Conservation (phyloP, 129 eudicot genomes). For the Saussurea involucrata region DNA sequence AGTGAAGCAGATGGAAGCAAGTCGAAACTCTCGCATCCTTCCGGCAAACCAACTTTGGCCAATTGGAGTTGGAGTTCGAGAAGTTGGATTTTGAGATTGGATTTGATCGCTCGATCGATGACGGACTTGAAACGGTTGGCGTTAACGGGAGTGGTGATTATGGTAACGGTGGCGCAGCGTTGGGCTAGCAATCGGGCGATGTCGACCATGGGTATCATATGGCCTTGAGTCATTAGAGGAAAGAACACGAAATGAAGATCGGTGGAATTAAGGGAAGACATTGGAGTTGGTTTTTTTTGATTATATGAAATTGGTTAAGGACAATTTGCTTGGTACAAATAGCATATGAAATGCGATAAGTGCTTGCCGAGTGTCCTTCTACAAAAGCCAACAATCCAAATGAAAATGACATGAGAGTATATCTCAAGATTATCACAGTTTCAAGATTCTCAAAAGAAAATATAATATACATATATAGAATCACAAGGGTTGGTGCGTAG, state of each 20-base stretch:
- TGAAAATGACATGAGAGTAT: too few relatives aligned
- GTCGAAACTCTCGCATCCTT: constrained; percentile 52
- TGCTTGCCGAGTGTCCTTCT: neutral
- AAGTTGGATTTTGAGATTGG: constrained; percentile 32
- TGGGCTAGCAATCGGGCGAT: constrained; percentile 44
- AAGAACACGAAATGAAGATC: constrained; percentile 46
- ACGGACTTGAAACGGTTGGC: constrained; percentile 22
- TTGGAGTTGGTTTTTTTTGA: neutral
- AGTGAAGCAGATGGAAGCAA: constrained; percentile 23
- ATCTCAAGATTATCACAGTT: too few relatives aligned
- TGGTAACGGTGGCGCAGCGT: constrained; percentile 30
- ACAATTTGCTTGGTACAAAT: neutral
- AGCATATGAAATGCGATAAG: neutral
- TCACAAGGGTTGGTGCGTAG: too few relatives aligned
- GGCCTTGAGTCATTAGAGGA: constrained; percentile 64
- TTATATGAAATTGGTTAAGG: neutral
- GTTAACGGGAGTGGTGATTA: constrained; percentile 48
- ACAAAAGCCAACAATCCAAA: neutral
- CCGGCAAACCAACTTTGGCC: constrained; percentile 41
- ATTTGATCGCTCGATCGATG: constrained; percentile 27
- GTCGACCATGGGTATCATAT: constrained; percentile 59
- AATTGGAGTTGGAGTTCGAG: constrained; percentile 31
- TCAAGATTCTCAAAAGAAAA: too few relatives aligned
- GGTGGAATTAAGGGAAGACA: constrained; percentile 14
- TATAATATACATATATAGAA: too few relatives aligned